Evolutionary conservation across 441 rosid genomes (phyloP), one percentile per base, ranked within the genome.

Genomic region (Erysimum pusillum): DNA sequence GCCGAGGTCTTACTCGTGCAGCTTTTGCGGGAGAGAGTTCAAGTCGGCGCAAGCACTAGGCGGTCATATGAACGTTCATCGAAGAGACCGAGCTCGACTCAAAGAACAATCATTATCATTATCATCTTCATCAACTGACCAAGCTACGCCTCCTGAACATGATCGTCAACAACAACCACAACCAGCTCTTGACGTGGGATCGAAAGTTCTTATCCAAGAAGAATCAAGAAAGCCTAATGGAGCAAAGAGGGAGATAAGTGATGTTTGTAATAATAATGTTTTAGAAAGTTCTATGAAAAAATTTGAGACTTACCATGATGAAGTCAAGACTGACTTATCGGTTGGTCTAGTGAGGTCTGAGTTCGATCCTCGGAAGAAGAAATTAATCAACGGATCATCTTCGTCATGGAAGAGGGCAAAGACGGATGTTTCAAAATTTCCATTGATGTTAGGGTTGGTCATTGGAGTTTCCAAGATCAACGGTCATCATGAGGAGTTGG

Each of bases 31-130:
- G 51, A 82, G 91, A 76, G 91, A 86, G 56, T 87, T 89, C 74
- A 83, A 81, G 77, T 89, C 91, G 13, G 94, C 94, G 34, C 94
- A 89, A 81, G 94, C 91, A 59, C 69, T 89, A 44, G 94, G 94
- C 2, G 94, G 94, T 58, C 94, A 89, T 73, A 88, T 89, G 94
- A 89, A 89, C 78, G 88, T 89, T 69, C 94, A 89, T 76, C 77
- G 89, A 64, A 85, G 87, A 64, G 91, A 89, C 58, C 78, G 94
- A 76, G 94, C 94, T 31, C 80, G 80, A 80, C 91, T 89, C 17
- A 86, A 83, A 53, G 89, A 81, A 54, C 78, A 78, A 44, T 53
- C 77, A 14, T 48, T 59, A 69, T 61, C 79, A 76, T 69, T 60
- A 69, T 69, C 80, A 77, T 61, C 76, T 45, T 77, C 81, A 42